phyloP scores from a whole-genome alignment of 2,329 filamentous ascomycete species.

The Cladophialophora exuberans region DNA sequence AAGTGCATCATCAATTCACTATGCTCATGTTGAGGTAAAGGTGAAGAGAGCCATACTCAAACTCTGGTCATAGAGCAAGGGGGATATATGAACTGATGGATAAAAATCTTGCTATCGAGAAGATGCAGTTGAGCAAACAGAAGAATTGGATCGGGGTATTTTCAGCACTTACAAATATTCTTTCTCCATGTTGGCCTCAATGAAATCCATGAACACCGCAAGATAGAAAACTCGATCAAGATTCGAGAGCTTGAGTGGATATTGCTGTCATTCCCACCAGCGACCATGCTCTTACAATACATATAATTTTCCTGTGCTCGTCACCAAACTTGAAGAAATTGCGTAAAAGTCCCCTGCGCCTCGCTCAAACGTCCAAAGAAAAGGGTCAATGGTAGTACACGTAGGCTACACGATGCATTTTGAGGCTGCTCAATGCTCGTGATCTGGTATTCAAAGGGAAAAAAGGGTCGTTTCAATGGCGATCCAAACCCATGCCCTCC shows the following conservation, averaged over 20 bases:
- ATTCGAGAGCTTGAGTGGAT: not conserved
- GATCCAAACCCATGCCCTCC: slow-evolving; percentile 46
- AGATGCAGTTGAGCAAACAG: too few relatives aligned
- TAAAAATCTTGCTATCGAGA: too few relatives aligned
- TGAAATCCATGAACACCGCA: too few relatives aligned
- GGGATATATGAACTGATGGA: too few relatives aligned
- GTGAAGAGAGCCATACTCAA: too few relatives aligned
- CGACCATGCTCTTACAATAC: slow-evolving; percentile 1
- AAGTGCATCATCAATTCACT: not conserved
- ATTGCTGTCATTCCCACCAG: slow-evolving; percentile 4
- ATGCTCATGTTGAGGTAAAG: not conserved
- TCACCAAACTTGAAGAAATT: not conserved
- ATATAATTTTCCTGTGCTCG: not conserved
- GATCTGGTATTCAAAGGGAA: not conserved
- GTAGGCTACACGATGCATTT: not conserved
- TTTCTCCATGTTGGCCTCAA: not conserved
- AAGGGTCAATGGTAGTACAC: slow-evolving; percentile 23
- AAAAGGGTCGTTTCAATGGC: slow-evolving; percentile 43
- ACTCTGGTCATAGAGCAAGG: too few relatives aligned
- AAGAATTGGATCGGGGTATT: too few relatives aligned
- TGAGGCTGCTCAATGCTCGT: slow-evolving; percentile 25
- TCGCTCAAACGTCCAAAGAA: slow-evolving; percentile 25
- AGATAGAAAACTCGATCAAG: not conserved
- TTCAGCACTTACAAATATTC: not conserved
- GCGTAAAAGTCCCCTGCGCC: slow-evolving; percentile 25